Evolutionary conservation across 2,329 filamentous ascomycete species (phyloP).

Genomic region (Thyridium curvatum): DNA sequence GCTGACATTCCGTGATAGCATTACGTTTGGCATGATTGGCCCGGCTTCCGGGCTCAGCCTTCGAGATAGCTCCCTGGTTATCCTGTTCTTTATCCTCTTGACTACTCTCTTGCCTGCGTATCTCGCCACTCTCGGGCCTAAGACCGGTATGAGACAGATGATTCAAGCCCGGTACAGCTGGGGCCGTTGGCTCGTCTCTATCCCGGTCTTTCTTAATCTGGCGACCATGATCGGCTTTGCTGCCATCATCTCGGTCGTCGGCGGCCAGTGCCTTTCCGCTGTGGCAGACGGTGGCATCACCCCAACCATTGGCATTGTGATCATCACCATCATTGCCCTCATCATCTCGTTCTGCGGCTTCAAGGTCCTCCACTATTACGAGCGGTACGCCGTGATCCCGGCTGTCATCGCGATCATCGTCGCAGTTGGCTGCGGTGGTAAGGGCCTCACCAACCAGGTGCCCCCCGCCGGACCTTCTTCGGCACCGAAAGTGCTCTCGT

Average conservation of each 20-base stretch:
- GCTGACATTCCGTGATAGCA: constrained; percentile 13
- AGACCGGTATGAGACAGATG: constrained; percentile 60
- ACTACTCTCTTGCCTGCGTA: constrained; percentile 48
- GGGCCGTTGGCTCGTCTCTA: constrained; percentile 50
- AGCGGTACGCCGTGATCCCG: constrained; percentile 51
- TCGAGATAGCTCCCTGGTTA: constrained; percentile 50
- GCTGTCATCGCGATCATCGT: constrained; percentile 49
- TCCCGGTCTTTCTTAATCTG: constrained; percentile 57
- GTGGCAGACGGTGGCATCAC: constrained; percentile 24
- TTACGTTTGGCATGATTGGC: constrained; percentile 59
- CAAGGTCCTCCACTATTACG: constrained; percentile 48
- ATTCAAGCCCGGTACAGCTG: constrained; percentile 59
- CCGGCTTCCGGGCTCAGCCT: constrained; percentile 47
- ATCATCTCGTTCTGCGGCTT: constrained; percentile 58
- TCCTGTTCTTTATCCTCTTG: constrained; percentile 56
- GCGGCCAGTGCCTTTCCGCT: constrained; percentile 51
- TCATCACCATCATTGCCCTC: constrained; percentile 47
- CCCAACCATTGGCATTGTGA: constrained; percentile 51
- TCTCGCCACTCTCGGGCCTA: constrained; percentile 51
- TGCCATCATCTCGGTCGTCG: constrained; percentile 54
- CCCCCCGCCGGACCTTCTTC: constrained; percentile 22
- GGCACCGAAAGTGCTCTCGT: constrained; percentile 40
- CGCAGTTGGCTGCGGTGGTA: constrained; percentile 46
- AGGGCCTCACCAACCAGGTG: constrained; percentile 40
- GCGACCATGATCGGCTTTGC: constrained; percentile 59